Percentiles rank a stretch among this genome's conserved stretches.
Conservation (phyloP, 2,329 filamentous ascomycete species). For the Neopestalotiopsis clavispora region DNA sequence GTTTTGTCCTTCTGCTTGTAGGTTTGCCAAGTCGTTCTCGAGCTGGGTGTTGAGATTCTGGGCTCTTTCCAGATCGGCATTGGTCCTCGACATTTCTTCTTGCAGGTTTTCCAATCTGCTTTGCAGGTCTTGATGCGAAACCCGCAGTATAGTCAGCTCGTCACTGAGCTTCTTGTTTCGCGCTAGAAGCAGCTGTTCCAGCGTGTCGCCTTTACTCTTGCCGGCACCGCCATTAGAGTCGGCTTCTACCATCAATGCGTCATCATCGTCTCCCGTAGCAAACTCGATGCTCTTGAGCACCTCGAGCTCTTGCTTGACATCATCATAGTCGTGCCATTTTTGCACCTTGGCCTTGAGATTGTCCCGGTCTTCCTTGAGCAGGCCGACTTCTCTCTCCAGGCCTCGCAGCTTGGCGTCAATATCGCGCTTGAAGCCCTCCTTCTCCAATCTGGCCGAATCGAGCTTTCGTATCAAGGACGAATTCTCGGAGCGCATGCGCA, state of each 20-base stretch:
- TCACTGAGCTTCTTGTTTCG: slow-evolving; percentile 97
- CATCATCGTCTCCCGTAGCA: slow-evolving; percentile 85
- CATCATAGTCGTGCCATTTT: slow-evolving; percentile 93
- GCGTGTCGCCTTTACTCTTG: slow-evolving; percentile 74
- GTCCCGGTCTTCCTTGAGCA: slow-evolving; percentile 82
- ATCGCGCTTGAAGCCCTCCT: slow-evolving; percentile 78
- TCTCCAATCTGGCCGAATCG: slow-evolving; percentile 82
- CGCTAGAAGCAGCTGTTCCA: slow-evolving; percentile 89
- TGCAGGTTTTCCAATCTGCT: slow-evolving; percentile 78
- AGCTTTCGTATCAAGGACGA: slow-evolving; percentile 88
- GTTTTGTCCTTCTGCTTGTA: slow-evolving; percentile 85
- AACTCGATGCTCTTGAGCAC: slow-evolving; percentile 98
- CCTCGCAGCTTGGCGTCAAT: slow-evolving; percentile 76
- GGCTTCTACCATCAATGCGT: slow-evolving; percentile 50
- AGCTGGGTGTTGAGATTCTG: slow-evolving; percentile 85
- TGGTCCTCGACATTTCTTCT: slow-evolving; percentile 81
- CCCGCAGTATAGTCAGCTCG: slow-evolving; percentile 88
- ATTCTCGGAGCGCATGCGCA: slow-evolving; percentile 91
- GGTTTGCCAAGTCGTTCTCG: slow-evolving; percentile 86
- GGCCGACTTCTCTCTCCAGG: slow-evolving; percentile 78
- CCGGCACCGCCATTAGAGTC: slow-evolving; percentile 53
- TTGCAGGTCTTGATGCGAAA: slow-evolving; percentile 93
- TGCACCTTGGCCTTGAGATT: slow-evolving; percentile 79
- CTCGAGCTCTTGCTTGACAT: slow-evolving; percentile 93
- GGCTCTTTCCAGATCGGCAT: slow-evolving; percentile 84